Evolutionary conservation across 2,329 filamentous ascomycete genomes (phyloP), one percentile per base, ranked within the genome.

Genomic region (Xylaria sp.): DNA sequence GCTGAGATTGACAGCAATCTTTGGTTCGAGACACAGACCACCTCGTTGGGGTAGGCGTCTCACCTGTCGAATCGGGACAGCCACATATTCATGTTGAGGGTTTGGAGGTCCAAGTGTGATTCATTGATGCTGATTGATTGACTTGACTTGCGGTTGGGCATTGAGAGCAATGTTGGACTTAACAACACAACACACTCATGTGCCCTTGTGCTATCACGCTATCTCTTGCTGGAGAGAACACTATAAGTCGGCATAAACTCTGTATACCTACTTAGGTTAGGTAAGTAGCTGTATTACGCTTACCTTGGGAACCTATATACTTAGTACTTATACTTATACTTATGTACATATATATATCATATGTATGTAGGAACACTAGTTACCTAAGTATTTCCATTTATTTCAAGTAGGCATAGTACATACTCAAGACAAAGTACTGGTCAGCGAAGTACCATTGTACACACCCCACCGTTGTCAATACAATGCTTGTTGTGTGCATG

Each of bases 401-500:
- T n/a, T n/a, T n/a, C n/a, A n/a, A n/a, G n/a, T n/a, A n/a, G n/a
- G 9, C 3, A 39, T 11, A 39, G 36, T 39, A 39, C 13, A 13
- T 39, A 39, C 15, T 17, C n/a, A n/a, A n/a, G n/a, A n/a, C n/a
- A n/a, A n/a, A n/a, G n/a, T n/a, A n/a, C n/a, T n/a, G n/a, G n/a
- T n/a, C n/a, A n/a, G n/a, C n/a, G n/a, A n/a, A n/a, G n/a, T n/a
- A n/a, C n/a, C n/a, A n/a, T n/a, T n/a, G n/a, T n/a, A n/a, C n/a
- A n/a, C n/a, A n/a, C n/a, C n/a, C n/a, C n/a, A n/a, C n/a, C n/a
- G n/a, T n/a, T n/a, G n/a, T n/a, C n/a, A n/a, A n/a, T n/a, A n/a
- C n/a, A 11, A 47, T 49, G 62, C 62, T 54, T 36, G 39, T 50
- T 51, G 36, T 53, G 58, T 39, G 53, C 58, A 62, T 56, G 45